A percentile compares a stretch with the other conserved stretches of the same genome.
Evolutionary conservation across 2,329 filamentous ascomycete genomes (phyloP).

Genomic region (Sporothrix phasma): DNA sequence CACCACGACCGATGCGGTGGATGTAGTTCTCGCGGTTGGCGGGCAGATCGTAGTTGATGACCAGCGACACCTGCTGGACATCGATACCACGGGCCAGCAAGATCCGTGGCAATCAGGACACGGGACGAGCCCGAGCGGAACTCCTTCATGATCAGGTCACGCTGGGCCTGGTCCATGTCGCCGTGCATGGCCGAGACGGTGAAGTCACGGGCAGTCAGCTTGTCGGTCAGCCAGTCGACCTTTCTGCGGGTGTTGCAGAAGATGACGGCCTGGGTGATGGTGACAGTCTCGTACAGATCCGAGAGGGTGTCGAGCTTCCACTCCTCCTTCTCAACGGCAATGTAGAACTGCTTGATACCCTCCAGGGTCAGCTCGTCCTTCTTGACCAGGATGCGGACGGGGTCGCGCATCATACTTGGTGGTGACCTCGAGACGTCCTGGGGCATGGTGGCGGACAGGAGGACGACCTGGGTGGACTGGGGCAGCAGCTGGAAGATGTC

Average conservation of each 20-base stretch:
- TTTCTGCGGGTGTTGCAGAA: constrained; percentile 99
- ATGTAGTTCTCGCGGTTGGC: constrained; percentile 99
- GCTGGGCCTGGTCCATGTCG: constrained; percentile 96
- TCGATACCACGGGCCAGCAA: constrained; percentile 99
- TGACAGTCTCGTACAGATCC: constrained; percentile 98
- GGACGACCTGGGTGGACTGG: constrained; percentile 95
- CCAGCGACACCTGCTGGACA: constrained; percentile 97
- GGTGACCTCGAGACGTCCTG: constrained; percentile 98
- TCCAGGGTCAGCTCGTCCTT: constrained; percentile 99
- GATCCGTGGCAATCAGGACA: constrained; percentile 96
- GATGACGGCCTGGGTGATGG: constrained; percentile 98
- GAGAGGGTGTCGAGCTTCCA: constrained; percentile 99
- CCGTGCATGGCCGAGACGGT: constrained; percentile 99
- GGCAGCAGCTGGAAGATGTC: constrained; percentile 99
- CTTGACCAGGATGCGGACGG: constrained; percentile 98
- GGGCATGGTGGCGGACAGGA: constrained; percentile 96
- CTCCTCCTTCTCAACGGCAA: constrained; percentile 99
- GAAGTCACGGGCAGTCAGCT: constrained; percentile 97
- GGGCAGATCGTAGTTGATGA: constrained; percentile 99
- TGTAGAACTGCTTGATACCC: constrained; percentile 99
- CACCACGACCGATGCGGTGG: constrained; percentile 97
- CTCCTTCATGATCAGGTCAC: constrained; percentile 99
- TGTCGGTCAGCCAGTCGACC: constrained; percentile 99
- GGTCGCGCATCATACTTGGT: constrained; percentile 99
- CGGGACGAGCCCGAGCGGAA: constrained; percentile 98